phyloP scores from a whole-genome alignment of 495 filamentous ascomycete species.

The Daldinia loculata region DNA sequence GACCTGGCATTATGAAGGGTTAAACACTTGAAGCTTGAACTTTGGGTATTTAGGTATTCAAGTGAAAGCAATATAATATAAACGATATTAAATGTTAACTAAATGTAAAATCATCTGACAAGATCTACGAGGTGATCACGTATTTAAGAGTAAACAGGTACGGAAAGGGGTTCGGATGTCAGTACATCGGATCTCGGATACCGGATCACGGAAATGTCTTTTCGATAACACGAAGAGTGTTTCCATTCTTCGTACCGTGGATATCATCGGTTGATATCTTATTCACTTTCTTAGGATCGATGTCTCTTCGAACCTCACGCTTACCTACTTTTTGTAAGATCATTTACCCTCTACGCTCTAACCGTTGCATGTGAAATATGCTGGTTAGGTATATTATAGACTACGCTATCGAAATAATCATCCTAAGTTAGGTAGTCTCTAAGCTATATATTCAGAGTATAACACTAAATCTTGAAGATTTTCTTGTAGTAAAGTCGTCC shows the following conservation, averaged over 20 bases:
- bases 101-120: neutral
- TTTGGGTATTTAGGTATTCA: neutral
- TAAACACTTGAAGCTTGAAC: neutral
- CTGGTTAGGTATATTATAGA: too few species aligned
- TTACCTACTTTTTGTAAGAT: too few species aligned
- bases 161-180: constrained; percentile 9
- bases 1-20: constrained; percentile 21
- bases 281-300: neutral
- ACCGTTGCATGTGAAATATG: too few species aligned
- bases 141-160: constrained; percentile 11
- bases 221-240: constrained; percentile 4
- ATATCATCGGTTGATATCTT: constrained; percentile 6
- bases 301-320: neutral
- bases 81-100: too few species aligned
- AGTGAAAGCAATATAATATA: neutral
- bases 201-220: constrained; percentile 29
- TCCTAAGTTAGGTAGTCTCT: too few species aligned
- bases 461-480: too few species aligned
- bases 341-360: too few species aligned
- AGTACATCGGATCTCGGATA: constrained; percentile 32
- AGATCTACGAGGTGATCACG: neutral
- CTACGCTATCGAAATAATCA: too few species aligned
- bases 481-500: too few species aligned
- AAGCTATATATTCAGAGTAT: too few species aligned
- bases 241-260: neutral